Base-by-base conservation (phyloP, 345 rosid genomes). In the Linum trigynum region DNA sequence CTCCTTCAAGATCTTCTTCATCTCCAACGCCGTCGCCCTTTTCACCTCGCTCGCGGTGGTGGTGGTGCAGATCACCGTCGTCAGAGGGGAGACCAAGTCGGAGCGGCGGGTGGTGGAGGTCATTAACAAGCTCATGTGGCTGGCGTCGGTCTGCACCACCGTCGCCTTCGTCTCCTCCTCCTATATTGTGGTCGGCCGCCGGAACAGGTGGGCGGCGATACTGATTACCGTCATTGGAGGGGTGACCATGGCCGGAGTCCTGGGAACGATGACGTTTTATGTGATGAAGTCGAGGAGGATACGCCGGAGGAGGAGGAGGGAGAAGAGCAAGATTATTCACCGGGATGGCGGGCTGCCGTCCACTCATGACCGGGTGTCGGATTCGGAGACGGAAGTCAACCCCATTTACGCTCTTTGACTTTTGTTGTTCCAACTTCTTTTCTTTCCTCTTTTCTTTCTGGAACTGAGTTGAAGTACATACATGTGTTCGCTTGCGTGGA, bases 41-140 rank as follows among this genome's bases (percentile, higher is more conserved):
- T 94, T 94, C 81, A 88, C 86, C 48, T 90, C 97, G 1, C 77
- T 90, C 43, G 95, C 96, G 1, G 96, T 94, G 53, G 99, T 94
- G 61, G 83, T 94, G 59, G 96, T 88, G 50, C 99, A 94, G 72
- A 94, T 86, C 76, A 85, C 97, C 23, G 39, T 94, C 16, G 97
- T 94, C 3, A 86, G 96, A 58, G 92, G 96, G 64, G 96, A 88
- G 77, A 69, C 87, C 8, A 90, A 88, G 58, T 61, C 97, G 0
- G 96, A 86, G 68, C 85, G 92, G 75, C 82, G 80, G 71, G 95
- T 94, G 3, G 83, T 89, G 65, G 87, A 85, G 72, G 82, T 88
- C 65, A 94, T 90, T 68, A 94, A 94, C 68, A 94, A 94, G 74
- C 72, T 90, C 67, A 86, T 90, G 97, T 94, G 99, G 97, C 69